phyloP scores from a whole-genome alignment of 345 rosid genomes.

The Pistacia vera region DNA sequence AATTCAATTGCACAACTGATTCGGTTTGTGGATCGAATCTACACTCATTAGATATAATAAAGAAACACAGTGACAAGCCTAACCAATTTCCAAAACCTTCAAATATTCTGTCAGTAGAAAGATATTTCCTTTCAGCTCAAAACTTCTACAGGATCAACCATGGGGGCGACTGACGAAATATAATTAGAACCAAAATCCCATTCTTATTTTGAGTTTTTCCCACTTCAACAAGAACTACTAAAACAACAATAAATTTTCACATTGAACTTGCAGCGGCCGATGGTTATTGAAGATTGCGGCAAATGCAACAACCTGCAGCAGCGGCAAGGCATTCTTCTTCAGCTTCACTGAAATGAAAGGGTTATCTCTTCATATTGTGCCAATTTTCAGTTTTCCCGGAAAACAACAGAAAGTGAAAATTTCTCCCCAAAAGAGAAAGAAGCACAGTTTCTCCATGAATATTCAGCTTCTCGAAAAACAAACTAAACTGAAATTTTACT shows the following conservation, averaged over 20 bases:
- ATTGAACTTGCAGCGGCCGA: conserved; percentile 69
- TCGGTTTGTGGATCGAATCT: conserved; percentile 88
- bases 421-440: no score
- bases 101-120: background rate
- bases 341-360: background rate
- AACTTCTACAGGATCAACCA: background rate
- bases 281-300: conserved; percentile 73
- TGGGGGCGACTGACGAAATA: background rate
- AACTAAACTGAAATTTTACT: background rate
- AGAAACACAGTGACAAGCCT: conserved; percentile 2
- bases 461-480: background rate
- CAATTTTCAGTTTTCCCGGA: no score
- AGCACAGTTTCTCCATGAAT: no score
- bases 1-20: conserved; percentile 73
- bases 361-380: no score
- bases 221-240: background rate
- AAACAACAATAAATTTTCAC: conserved; percentile 41
- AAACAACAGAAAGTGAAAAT: no score
- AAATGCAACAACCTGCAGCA: conserved; percentile 97
- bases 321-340: no score
- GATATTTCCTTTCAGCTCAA: background rate
- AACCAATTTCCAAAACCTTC: conserved; percentile 7
- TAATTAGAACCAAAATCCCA: background rate
- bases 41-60: conserved; percentile 50
- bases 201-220: background rate